These are phyloP conservation scores for Oryza punctata DNA, from an alignment of 176 grass and related monocot genomes.

Conservation along the genomic window DNA sequence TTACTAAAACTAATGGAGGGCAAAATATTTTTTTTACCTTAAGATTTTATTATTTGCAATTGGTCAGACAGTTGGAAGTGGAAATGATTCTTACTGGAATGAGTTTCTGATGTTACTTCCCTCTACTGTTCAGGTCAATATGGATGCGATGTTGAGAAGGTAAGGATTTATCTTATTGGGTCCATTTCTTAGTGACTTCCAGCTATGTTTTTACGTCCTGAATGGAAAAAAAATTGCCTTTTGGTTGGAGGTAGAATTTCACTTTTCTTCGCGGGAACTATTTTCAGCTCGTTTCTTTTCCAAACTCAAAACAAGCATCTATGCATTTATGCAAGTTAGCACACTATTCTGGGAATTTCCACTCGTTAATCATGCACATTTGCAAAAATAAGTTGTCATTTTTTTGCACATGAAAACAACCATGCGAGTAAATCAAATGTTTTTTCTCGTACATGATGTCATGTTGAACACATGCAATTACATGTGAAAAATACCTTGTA, in stretches of 20 bases:
- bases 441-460: neutral
- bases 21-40: neutral
- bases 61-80: neutral
- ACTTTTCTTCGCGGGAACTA: neutral
- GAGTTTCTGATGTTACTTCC: constrained; percentile 16
- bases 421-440: neutral
- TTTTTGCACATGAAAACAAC: neutral
- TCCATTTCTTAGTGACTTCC: constrained; percentile 13
- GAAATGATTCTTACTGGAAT: neutral
- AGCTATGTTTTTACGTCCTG: neutral
- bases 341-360: neutral
- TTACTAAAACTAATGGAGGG: neutral
- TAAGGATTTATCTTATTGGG: constrained; percentile 23
- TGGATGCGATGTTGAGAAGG: constrained; percentile 74
- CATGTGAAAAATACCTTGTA: too few relatives aligned
- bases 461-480: neutral
- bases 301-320: neutral
- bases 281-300: neutral
- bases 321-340: neutral
- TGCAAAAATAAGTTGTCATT: neutral
- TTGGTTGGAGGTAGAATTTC: constrained; percentile 15
- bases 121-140: constrained; percentile 75
- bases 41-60: neutral
- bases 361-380: neutral
- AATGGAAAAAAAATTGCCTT: neutral